These are phyloP conservation scores for Leccinum solheimii DNA, from an alignment of 1,284 basidiomycete genomes.

Conservation along the genomic window DNA sequence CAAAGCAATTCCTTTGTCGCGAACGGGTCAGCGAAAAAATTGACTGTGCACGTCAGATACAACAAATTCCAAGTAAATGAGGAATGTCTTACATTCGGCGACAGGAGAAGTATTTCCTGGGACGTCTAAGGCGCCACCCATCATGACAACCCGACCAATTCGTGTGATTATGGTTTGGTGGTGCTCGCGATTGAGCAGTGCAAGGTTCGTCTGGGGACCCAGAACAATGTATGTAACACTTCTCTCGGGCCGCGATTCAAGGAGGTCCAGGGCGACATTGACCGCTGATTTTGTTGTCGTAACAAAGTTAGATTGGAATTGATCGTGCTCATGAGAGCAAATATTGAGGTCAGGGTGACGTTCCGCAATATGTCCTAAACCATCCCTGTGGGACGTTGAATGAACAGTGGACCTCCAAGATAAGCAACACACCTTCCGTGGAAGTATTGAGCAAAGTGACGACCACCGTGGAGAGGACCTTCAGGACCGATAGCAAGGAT, in stretches of 20 bases:
- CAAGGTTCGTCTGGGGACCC: constrained; percentile 89
- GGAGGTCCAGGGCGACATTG: constrained; percentile 69
- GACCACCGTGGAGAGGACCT: constrained; percentile 75
- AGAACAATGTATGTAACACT: constrained; percentile 84
- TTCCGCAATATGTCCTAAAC: constrained; percentile 70
- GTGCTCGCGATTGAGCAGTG: constrained; percentile 63
- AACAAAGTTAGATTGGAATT: constrained; percentile 45
- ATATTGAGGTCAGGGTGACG: constrained; percentile 75
- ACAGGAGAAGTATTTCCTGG: constrained; percentile 87
- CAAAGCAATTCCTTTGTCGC: constrained; percentile 71
- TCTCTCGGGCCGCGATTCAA: constrained; percentile 57
- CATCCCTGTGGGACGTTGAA: constrained; percentile 55
- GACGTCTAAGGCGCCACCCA: constrained; percentile 96
- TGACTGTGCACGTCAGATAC: constrained; percentile 54
- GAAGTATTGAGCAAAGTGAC: constrained; percentile 86
- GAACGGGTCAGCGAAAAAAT: constrained; percentile 92
- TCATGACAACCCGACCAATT: constrained; percentile 77
- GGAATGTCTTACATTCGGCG: constrained; percentile 65
- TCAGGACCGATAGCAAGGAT: constrained; percentile 67
- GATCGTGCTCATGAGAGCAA: constrained; percentile 25
- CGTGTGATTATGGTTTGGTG: constrained; percentile 56
- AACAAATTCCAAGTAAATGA: background rate
- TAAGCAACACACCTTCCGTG: constrained; percentile 61
- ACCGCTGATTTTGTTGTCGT: constrained; percentile 52
- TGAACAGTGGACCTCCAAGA: constrained; percentile 17